These are phyloP conservation scores for Coleophoma crateriformis DNA, from an alignment of 2,329 filamentous ascomycete species.

Conservation along the genomic window DNA sequence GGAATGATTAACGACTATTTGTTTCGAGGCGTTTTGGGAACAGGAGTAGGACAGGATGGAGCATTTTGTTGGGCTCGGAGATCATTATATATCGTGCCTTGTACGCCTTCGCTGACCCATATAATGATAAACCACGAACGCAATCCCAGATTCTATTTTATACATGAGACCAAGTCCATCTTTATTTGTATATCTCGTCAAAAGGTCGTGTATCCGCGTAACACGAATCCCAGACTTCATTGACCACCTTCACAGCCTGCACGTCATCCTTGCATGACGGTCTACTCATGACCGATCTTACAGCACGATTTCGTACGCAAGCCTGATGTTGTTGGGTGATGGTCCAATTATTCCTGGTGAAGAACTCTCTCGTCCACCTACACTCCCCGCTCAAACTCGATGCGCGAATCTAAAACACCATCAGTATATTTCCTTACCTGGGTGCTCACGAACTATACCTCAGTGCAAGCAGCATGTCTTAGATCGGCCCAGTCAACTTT, in stretches of 20 bases:
- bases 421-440: conserved; percentile 10
- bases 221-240: conserved; percentile 98
- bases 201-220: conserved; percentile 92
- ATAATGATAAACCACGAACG: conserved; percentile 9
- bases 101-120: conserved; percentile 25
- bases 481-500: conserved; percentile 81
- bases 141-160: conserved; percentile 8
- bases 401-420: conserved; percentile 67
- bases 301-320: conserved; percentile 79
- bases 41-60: conserved; percentile 7
- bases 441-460: conserved; percentile 49
- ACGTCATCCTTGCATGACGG: conserved; percentile 79
- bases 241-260: conserved; percentile 82
- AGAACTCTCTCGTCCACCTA: conserved; percentile 80
- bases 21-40: conserved; percentile 19
- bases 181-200: conserved; percentile 86
- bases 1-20: conserved; percentile 22
- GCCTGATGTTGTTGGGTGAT: conserved; percentile 90
- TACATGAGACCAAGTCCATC: conserved; percentile 13
- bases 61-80: conserved; percentile 22
- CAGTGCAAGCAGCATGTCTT: conserved; percentile 87
- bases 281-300: conserved; percentile 71
- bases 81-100: conserved; percentile 19
- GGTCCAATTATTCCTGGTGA: conserved; percentile 78
- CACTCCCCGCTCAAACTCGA: conserved; percentile 93